phyloP scores from a whole-genome alignment of 1,139 yeast species.

The Eremothecium gossypii region DNA sequence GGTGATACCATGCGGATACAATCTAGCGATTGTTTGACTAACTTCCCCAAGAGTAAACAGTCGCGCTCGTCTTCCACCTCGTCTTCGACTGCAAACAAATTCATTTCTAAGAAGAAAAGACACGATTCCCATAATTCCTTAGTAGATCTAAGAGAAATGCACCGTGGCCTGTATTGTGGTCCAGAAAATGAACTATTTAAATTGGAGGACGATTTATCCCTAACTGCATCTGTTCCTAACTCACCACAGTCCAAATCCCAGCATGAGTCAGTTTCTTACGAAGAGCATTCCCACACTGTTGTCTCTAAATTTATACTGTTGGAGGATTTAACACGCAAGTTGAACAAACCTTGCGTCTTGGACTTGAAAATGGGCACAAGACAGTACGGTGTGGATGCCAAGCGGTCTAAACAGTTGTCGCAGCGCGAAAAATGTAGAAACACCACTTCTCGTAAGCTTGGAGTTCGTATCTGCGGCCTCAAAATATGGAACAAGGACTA shows the following conservation, averaged over 20 bases:
- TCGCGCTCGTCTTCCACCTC: constrained; percentile 4
- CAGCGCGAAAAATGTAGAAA: constrained; percentile 72
- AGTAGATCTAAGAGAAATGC: constrained; percentile 3
- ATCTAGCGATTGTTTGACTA: constrained; percentile 1
- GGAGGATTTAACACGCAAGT: constrained; percentile 81
- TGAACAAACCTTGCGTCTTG: constrained; percentile 79
- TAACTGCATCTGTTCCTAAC: background rate
- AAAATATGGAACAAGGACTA: constrained; percentile 63
- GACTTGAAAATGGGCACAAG: constrained; percentile 98
- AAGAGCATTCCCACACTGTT: constrained; percentile 25
- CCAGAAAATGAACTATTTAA: background rate
- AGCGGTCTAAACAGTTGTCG: constrained; percentile 57
- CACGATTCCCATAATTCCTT: constrained; percentile 3
- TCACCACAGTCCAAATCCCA: constrained; percentile 4
- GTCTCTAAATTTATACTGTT: constrained; percentile 62
- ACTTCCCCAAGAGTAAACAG: background rate
- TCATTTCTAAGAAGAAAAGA: background rate
- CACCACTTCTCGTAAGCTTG: constrained; percentile 75
- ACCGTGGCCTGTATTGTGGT: background rate
- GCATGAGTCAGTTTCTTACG: constrained; percentile 17
- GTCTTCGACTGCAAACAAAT: background rate
- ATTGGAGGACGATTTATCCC: constrained; percentile 1
- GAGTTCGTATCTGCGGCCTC: constrained; percentile 93
- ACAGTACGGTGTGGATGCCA: constrained; percentile 94
- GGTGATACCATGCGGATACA: constrained; percentile 2